Evolutionary conservation across 306 rosid genomes (phyloP), one percentile per base, ranked within the genome.

Genomic region (Begonia loranthoides): DNA sequence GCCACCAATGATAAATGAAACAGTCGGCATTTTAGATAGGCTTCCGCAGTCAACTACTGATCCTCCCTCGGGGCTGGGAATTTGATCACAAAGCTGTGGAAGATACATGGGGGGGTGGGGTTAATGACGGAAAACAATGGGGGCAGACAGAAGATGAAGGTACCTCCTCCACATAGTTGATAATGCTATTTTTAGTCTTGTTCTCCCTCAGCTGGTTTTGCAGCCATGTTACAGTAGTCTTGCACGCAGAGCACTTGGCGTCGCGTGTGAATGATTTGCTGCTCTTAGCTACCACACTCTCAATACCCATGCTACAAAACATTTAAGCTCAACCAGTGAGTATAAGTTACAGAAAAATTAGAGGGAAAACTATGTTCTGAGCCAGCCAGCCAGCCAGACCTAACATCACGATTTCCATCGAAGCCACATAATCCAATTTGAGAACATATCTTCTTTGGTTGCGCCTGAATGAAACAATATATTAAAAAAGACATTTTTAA

Each of bases 171-270:
- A 64, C 67, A 39, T 90, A 90, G 61, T 76, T 57, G 49, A 86
- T 15, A 50, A 90, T 80, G 44, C 21, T 58, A 34, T 78, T 82
- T 68, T 59, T 67, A 13, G 94, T 82, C 69, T 65, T 81, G 36
- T 90, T 90, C 66, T 80, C 86, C 58, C 41, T 67, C 58, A 90
- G 67, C 72, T 76, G 86, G 68, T 49, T 82, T 63, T 78, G 87
- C 86, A 86, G 80, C 99, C 99, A 90, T 41, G 80, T 68, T 9
- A 90, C 95, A 4, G 94, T 80, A 95, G 85, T 90, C 77, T 90
- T 92, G 59, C 99, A 90, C 47, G 70, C 69, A 56, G 87, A 63
- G 70, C 99, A 90, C 34, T 70, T 15, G 59, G 86, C 92, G 46
- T 78, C 94, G 11, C 9, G 56, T 41, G 41, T 69, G 12, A 73